Base-by-base conservation (phyloP, 2,329 filamentous ascomycete genomes). In the Fusarium chlamydosporum region DNA sequence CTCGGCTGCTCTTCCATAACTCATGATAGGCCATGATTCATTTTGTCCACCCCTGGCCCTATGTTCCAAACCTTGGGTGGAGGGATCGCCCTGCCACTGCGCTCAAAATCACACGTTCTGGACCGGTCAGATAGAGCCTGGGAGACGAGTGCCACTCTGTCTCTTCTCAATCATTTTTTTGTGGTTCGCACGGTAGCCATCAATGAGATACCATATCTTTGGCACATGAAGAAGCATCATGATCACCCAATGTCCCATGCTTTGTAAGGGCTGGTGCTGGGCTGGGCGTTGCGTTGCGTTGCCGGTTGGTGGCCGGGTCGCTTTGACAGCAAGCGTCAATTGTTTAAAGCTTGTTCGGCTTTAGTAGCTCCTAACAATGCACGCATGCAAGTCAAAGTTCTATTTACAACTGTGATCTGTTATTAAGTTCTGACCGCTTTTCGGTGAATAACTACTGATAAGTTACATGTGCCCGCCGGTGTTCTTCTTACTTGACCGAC, bases 91-190 rank as follows among this genome's bases (percentile, higher is more conserved):
- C 50, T 69, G 54, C 50, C 57, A 56, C 42, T 64, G 20, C 45
- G 46, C 42, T 48, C 26, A 50, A 18, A 57, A 70, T 67, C 67
- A 67, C 67, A 70, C 52, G 67, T 67, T 69, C 53, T 56, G 35
- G 29, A 56, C 67, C 67, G 63, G 67, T 69, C 67, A 69, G 52
- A 60, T 33, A 34, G 18, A 27, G 45, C 41, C 43, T 34, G 53
- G 41, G 50, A 66, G 62, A 69, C 57, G 53, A 70, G 67, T 70
- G 57, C 48, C 46, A 70, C 67, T 69, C 53, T 59, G 29, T 53
- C 23, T 48, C 41, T 54, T n/a, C 47, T 43, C 56, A 51, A 41
- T 27, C 20, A 20, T 18, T 55, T 64, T 54, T 68, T 51, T 41
- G 46, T 48, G 66, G 48, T 27, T 33, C 55, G 46, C 23, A 27